Base-by-base conservation (phyloP, 2,329 filamentous ascomycete genomes). In the Aspergillaceae sp. region DNA sequence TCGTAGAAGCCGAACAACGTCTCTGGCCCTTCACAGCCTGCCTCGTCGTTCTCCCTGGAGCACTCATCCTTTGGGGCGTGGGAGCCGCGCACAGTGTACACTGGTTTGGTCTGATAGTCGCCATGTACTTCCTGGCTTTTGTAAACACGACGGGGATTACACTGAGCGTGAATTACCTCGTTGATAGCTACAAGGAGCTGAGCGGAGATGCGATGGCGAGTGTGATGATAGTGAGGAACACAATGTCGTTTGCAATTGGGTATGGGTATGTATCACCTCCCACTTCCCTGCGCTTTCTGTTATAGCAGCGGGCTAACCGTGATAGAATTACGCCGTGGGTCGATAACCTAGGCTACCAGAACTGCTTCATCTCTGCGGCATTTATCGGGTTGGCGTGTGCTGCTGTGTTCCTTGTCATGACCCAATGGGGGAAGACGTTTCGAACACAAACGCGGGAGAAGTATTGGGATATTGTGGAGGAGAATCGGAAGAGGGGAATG, bases 201-300 rank as follows among this genome's bases (percentile, higher is more conserved):
- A 66, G 63, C 11, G 65, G 66, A 2, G 65, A 70, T 28, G 66
- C 64, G 0, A 64, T 70, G 57, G 63, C 61, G 3, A 69, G 64
- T 11, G 63, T 74, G 10, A 74, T 74, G 43, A 46, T 74, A 26
- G 66, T 74, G 9, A 65, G 72, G 3, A 74, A 74, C 48, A 73
- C 70, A 1, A 72, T 74, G 66, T 66, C 64, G 0, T 74, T 74
- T 51, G 72, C 67, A 0, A 68, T 74, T 42, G 62, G 67, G 3
- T 71, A 70, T 50, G 70, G 66, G 57, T 63, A 52, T 46, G 58
- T 49, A 33, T 19, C 19, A 19, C 19, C 36, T n/a, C 27, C 7
- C 7, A 26, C 7, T 28, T 38, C 5, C 9, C 27, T 28, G 4
- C 8, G 19, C 7, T 7, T 38, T 27, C 1, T 37, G n/a, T 26